A percentile compares a stretch with the other conserved stretches of the same genome.
These are phyloP conservation scores for Fusarium buharicum DNA, from an alignment of 2,329 filamentous ascomycete species.

Conservation along the genomic window DNA sequence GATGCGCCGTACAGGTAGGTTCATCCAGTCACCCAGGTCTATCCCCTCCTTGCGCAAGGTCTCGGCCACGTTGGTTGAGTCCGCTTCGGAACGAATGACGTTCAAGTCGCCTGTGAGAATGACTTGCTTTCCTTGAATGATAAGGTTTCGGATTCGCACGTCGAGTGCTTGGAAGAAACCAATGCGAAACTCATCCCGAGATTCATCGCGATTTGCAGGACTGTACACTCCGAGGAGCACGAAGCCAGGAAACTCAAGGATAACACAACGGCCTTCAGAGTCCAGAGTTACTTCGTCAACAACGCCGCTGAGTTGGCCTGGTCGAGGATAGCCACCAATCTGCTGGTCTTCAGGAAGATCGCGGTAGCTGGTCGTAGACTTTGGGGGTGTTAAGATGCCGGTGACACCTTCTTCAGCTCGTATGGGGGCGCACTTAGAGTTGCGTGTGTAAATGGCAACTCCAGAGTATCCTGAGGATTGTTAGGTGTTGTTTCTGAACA, in stretches of 20 bases:
- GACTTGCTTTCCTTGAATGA: conserved; percentile 82
- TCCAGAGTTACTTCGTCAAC: conserved; percentile 81
- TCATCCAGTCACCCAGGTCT: conserved; percentile 77
- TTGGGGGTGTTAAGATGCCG: conserved; percentile 79
- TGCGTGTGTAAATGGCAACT: conserved; percentile 94
- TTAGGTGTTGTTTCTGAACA: neutral
- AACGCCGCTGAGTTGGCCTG: conserved; percentile 69
- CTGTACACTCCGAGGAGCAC: conserved; percentile 93
- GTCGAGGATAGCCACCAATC: conserved; percentile 88
- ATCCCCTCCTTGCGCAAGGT: conserved; percentile 75
- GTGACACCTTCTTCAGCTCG: conserved; percentile 94
- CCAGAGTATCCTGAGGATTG: conserved; percentile 82
- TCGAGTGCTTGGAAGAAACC: conserved; percentile 85
- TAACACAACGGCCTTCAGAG: conserved; percentile 88
- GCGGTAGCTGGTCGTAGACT: conserved; percentile 75
- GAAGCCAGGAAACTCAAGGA: conserved; percentile 94
- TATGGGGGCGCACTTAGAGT: conserved; percentile 83
- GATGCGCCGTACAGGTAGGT: conserved; percentile 75
- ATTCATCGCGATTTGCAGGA: conserved; percentile 87
- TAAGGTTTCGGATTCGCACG: conserved; percentile 83
- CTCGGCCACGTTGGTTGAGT: conserved; percentile 80
- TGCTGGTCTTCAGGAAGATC: conserved; percentile 77
- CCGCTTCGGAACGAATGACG: conserved; percentile 74
- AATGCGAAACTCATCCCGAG: conserved; percentile 82
- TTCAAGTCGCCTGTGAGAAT: conserved; percentile 91